A percentile compares a stretch with the other conserved stretches of the same genome.
Evolutionary conservation across 192 early-diverging fungal species (phyloP).

Genomic region (Diversispora epigaea): DNA sequence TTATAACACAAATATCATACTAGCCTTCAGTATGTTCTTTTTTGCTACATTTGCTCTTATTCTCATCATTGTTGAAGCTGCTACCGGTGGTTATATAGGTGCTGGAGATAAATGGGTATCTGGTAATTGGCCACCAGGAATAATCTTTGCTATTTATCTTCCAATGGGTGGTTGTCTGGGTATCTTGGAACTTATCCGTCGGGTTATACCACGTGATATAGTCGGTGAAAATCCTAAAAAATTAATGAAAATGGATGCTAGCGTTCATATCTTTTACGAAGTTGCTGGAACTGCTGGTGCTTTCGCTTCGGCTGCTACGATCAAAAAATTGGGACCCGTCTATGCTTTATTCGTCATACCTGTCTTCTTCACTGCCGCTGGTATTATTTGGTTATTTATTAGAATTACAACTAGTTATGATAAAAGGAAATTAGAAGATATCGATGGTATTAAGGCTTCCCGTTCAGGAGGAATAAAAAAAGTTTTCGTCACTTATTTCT

Average conservation of each 20-base stretch:
- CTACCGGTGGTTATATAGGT: slow-evolving; percentile 46
- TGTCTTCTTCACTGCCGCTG: slow-evolving; percentile 48
- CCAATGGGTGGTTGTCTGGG: slow-evolving; percentile 54
- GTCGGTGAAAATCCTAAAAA: slow-evolving; percentile 61
- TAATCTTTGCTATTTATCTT: slow-evolving; percentile 50
- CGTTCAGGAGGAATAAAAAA: neutral
- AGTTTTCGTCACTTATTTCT: slow-evolving; percentile 47
- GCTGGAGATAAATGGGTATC: slow-evolving; percentile 1
- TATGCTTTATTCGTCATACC: slow-evolving; percentile 50
- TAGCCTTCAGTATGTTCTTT: slow-evolving; percentile 43
- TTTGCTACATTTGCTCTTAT: slow-evolving; percentile 49
- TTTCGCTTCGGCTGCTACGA: slow-evolving; percentile 47
- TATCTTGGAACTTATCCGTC: slow-evolving; percentile 60
- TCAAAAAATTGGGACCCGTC: slow-evolving; percentile 49
- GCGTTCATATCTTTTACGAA: slow-evolving; percentile 61
- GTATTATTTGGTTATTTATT: slow-evolving; percentile 49
- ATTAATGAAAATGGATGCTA: slow-evolving; percentile 59
- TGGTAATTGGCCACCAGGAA: slow-evolving; percentile 41
- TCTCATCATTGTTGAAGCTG: slow-evolving; percentile 54
- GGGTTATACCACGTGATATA: slow-evolving; percentile 59
- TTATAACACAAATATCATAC: slow-evolving; percentile 43
- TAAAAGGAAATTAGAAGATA: slow-evolving; percentile 13
- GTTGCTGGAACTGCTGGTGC: slow-evolving; percentile 59
- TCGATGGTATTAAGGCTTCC: neutral
- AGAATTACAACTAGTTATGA: slow-evolving; percentile 13